Conservation (phyloP, 2,329 filamentous ascomycete species). For the Ascochyta fabae region DNA sequence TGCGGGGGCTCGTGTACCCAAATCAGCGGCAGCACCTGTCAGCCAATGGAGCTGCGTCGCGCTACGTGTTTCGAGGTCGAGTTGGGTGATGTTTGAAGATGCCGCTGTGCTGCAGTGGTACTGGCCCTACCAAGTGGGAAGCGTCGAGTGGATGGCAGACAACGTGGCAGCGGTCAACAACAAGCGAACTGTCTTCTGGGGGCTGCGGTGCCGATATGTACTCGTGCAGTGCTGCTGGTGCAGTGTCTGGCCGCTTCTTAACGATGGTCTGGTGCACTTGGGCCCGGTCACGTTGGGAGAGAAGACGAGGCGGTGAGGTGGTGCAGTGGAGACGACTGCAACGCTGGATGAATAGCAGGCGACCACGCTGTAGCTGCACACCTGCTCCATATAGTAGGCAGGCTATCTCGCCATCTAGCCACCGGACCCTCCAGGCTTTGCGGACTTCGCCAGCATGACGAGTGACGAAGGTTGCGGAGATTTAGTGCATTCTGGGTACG, state of each 20-base stretch:
- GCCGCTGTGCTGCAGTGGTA: conserved; percentile 30
- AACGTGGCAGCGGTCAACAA: conserved; percentile 21
- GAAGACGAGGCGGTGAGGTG: conserved; percentile 43
- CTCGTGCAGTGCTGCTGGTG: conserved; percentile 12
- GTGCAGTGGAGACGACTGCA: conserved; percentile 30
- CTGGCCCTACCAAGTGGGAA: conserved; percentile 9
- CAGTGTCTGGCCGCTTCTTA: conserved; percentile 18
- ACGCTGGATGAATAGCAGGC: conserved; percentile 39
- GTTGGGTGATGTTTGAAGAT: conserved; percentile 37
- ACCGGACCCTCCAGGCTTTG: conserved; percentile 39
- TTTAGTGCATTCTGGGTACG: conserved; percentile 17
- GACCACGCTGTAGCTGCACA: conserved; percentile 55
- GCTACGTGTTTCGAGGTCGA: conserved; percentile 42
- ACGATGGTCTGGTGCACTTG: conserved; percentile 32
- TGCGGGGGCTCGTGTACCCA: conserved; percentile 16
- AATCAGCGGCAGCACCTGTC: conserved; percentile 33
- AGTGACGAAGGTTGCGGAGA: conserved; percentile 33
- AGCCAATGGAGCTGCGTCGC: conserved; percentile 40
- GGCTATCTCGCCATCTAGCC: conserved; percentile 41
- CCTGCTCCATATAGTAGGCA: conserved; percentile 66
- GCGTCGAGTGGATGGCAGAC: conserved; percentile 16
- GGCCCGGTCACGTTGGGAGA: conserved; percentile 37
- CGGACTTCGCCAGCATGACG: conserved; percentile 43
- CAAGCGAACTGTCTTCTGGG: conserved; percentile 23
- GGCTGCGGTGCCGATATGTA: conserved; percentile 31